These are phyloP conservation scores for Cladophialophora exuberans DNA, from an alignment of 2,329 filamentous ascomycete species.

Conservation along the genomic window DNA sequence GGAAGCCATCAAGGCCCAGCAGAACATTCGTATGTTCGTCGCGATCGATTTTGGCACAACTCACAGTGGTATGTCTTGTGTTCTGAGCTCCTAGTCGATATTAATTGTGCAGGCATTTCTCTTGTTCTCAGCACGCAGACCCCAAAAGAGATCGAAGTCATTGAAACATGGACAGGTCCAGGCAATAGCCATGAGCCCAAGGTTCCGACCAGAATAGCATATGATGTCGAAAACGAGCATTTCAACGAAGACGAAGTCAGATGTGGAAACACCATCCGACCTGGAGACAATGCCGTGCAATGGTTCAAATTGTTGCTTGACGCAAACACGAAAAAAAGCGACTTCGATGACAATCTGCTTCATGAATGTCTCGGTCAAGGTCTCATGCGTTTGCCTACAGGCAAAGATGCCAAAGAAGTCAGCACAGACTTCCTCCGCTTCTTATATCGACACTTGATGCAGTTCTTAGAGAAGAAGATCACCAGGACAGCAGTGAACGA, in stretches of 20 bases:
- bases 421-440: neutral
- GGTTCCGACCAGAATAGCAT: conserved; percentile 2
- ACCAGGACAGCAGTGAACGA: neutral
- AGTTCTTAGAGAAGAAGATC: neutral
- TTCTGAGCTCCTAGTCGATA: neutral
- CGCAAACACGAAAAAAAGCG: neutral
- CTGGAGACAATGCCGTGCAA: neutral
- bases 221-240: conserved; percentile 3
- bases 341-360: neutral
- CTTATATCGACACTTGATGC: neutral
- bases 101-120: neutral
- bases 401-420: neutral
- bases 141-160: neutral
- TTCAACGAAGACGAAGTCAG: neutral
- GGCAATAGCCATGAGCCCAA: neutral
- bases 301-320: conserved; percentile 3
- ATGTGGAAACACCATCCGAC: neutral
- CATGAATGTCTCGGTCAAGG: neutral
- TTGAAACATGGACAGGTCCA: neutral
- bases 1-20: neutral
- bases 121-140: neutral
- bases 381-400: conserved; percentile 1
- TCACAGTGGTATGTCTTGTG: neutral
- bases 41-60: neutral
- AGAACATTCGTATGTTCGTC: neutral